Evolutionary conservation across 2,329 filamentous ascomycete genomes (phyloP).

Genomic region (Diaporthe eres): DNA sequence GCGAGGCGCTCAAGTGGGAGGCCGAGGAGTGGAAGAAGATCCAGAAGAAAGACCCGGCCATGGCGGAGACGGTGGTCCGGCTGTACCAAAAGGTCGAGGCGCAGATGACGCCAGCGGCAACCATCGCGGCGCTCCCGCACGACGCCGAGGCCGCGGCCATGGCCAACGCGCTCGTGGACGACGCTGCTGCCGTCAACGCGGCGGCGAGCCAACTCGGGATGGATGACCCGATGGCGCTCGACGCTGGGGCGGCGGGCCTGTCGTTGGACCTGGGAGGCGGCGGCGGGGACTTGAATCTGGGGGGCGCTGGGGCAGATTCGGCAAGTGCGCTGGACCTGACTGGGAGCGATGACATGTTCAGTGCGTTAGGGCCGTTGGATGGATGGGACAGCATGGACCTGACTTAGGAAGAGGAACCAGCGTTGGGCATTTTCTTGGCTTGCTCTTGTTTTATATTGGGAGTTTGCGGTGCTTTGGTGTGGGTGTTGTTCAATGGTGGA

Average conservation of each 20-base stretch:
- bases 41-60: slow-evolving; percentile 67
- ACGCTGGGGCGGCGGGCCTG: slow-evolving; percentile 55
- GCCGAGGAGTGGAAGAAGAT: slow-evolving; percentile 70
- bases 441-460: not conserved
- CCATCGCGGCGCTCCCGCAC: slow-evolving; percentile 33
- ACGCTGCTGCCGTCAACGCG: slow-evolving; percentile 56
- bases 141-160: slow-evolving; percentile 51
- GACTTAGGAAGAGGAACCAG: slow-evolving; percentile 36
- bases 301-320: slow-evolving; percentile 50
- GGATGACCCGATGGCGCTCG: slow-evolving; percentile 52
- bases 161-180: slow-evolving; percentile 53
- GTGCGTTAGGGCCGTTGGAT: slow-evolving; percentile 49
- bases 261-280: slow-evolving; percentile 60
- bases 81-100: slow-evolving; percentile 75
- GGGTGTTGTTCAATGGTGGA: not conserved
- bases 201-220: slow-evolving; percentile 44
- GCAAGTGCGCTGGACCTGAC: slow-evolving; percentile 56
- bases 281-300: slow-evolving; percentile 55
- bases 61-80: slow-evolving; percentile 74
- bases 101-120: slow-evolving; percentile 63
- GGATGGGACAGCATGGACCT: slow-evolving; percentile 51
- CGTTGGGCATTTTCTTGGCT: too few species aligned
- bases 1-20: slow-evolving; percentile 70
- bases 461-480: not conserved
- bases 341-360: slow-evolving; percentile 61